Base-by-base conservation (phyloP, 2,329 filamentous ascomycete species). In the Corinectria fuckeliana region DNA sequence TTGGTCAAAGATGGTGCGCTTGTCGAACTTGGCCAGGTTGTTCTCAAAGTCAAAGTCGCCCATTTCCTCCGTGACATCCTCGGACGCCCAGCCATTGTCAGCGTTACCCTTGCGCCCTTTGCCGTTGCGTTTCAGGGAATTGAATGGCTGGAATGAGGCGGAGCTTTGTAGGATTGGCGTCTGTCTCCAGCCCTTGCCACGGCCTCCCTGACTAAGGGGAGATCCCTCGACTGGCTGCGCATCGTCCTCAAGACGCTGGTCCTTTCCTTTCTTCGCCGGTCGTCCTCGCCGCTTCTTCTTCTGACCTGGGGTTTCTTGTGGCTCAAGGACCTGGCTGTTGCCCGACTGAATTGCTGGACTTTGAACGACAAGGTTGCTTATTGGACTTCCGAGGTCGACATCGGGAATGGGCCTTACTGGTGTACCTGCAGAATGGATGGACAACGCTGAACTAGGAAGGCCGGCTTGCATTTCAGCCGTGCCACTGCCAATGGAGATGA, bases 1-100 rank as follows among this genome's bases (percentile, higher is more conserved):
- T 76, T 97, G 90, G 65, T 94, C 91, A 73, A 99, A 99, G 8
- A 98, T 87, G 1, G 88, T 89, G 56, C 90, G 87, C 79, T 98
- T 98, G 80, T 98, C 93, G 69, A 98, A 98, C 72, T 97, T 96
- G 45, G 92, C 93, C 28, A 98, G 82, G 65, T 93, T 93, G 54
- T 88, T 88, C 69, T 91, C 89, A 70, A 98, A 98, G 75, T 98
- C 94, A 69, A 98, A 98, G 61, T 98, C 95, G 10, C 91, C 92
- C 81, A 95, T 86, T 72, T 96, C 94, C 76, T 98, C 95, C 0
- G 92, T 97, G 20, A 94, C 93, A 71, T 98, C 94, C 72, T 97
- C 95, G 0, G 94, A 97, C 4, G 92, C 93, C 93, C 94, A 98
- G 3, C 92, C 94, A 73, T 92, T 96, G 41, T 92, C 85, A 8